Conservation (phyloP, 768 basidiomycete genomes). For the Agrocybe chaxingu region DNA sequence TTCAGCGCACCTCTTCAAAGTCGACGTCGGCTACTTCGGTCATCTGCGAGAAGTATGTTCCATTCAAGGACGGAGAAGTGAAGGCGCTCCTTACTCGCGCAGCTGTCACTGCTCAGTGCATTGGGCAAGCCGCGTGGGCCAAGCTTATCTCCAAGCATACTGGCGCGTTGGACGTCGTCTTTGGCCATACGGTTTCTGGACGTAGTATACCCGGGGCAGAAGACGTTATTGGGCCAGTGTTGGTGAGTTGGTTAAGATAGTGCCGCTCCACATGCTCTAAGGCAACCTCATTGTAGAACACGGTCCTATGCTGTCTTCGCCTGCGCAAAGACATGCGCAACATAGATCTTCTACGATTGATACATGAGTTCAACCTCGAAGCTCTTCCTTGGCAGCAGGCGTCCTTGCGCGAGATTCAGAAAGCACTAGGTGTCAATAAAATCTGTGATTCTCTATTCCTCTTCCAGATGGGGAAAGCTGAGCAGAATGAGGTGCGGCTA, state of each 20-base stretch:
- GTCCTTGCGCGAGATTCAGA: constrained; percentile 41
- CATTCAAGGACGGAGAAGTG: constrained; percentile 11
- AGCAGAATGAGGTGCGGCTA: constrained; percentile 17
- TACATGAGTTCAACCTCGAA: constrained; percentile 36
- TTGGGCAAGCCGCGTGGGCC: constrained; percentile 27
- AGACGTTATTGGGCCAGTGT: constrained; percentile 42
- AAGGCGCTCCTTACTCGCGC: constrained; percentile 15
- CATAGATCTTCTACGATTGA: constrained; percentile 28
- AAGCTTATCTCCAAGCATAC: constrained; percentile 25
- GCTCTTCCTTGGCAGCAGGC: constrained; percentile 42
- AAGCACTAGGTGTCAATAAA: constrained; percentile 20
- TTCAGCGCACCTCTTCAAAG: constrained; percentile 10
- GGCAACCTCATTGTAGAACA: constrained; percentile 31
- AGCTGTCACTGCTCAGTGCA: constrained; percentile 32
- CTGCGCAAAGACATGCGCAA: constrained; percentile 23
- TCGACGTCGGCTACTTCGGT: not conserved
- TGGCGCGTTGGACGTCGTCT: constrained; percentile 36
- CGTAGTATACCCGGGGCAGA: constrained; percentile 37
- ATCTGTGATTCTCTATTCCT: constrained; percentile 44
- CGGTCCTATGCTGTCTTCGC: constrained; percentile 40
- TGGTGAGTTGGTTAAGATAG: constrained; percentile 28
- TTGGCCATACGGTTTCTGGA: constrained; percentile 46
- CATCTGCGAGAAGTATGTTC: constrained; percentile 11
- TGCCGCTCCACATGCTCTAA: not conserved
- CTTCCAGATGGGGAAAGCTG: constrained; percentile 30